Base-by-base conservation (phyloP, 2,329 filamentous ascomycete genomes). In the Didymosphaeria variabile region DNA sequence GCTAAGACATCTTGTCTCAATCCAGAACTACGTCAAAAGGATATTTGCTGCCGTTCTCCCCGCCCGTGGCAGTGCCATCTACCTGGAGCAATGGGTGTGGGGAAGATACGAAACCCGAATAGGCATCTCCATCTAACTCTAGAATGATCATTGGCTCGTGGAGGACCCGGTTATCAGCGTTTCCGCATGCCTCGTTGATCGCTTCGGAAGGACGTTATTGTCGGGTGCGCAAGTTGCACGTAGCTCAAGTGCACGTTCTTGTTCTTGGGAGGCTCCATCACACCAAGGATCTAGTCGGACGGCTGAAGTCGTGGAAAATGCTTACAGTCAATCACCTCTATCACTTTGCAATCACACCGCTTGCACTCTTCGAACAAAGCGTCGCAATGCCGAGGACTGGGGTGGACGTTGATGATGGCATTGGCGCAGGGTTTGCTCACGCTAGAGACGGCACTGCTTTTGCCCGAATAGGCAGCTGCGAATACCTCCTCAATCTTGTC, bases 401-500 rank as follows among this genome's bases (percentile, higher is more conserved):
- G 38, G 26, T 29, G 26, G 26, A 29, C 26, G 26, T 29, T 15
- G 46, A 23, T 49, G 46, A 31, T 49, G 26, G 23, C 23, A 13
- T 49, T 26, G 49, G 19, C n/a, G 21, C 51, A 54, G 15, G 36
- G 23, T 51, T 51, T 17, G 46, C 21, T 13, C 45, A 31, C 26
- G 45, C 45, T 29, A 29, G n/a, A 44, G n/a, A 1, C 10, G 23
- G 12, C 17, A 21, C 46, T 19, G 13, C 46, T 51, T n/a, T 42
- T 8, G 26, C 50, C 50, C 34, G 29, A 42, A 42, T 17, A 53
- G 50, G 50, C 12, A 53, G 50, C 32, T 53, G 50, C 50, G 21
- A 17, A 42, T 3, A 15, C 17, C 3, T 26, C n/a, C 32, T 15
- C n/a, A 31, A 10, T 26, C 36, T 55, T 45, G 40, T 45, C 17